These are phyloP conservation scores for Bifiguratus adelaidae DNA, from an alignment of 192 early-diverging fungal species.

Conservation along the genomic window DNA sequence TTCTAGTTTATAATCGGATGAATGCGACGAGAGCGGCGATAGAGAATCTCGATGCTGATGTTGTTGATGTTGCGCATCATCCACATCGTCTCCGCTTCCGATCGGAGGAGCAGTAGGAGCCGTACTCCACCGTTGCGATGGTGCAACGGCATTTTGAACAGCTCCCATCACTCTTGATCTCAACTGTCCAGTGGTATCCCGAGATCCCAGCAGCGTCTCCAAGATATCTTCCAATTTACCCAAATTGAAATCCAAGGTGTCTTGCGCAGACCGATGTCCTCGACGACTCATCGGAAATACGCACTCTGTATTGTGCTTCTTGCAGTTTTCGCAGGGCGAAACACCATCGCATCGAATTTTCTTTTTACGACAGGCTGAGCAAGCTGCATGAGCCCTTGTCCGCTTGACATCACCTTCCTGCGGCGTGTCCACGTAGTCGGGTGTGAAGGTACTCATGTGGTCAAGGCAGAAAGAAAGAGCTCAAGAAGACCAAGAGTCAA, in stretches of 20 bases:
- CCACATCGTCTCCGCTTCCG: background rate
- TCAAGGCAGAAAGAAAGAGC: too few species aligned
- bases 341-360: constrained; percentile 33
- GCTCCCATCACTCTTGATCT: background rate
- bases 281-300: too few species aligned
- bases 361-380: constrained; percentile 60
- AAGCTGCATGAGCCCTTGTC: constrained; percentile 51
- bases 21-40: background rate
- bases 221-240: background rate
- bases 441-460: too few species aligned
- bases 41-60: background rate
- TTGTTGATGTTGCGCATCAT: background rate
- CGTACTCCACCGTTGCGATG: background rate
- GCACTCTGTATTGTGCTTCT: too few species aligned
- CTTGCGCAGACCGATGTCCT: too few species aligned
- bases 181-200: background rate
- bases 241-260: background rate
- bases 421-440: too few species aligned
- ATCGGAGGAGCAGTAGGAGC: background rate
- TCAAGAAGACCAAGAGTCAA: too few species aligned
- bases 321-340: background rate
- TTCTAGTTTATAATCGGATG: too few species aligned
- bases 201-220: background rate
- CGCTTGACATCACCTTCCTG: too few species aligned
- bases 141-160: background rate